Conservation (phyloP, 805 yeast species). For the Kazachstania kunashirensis region DNA sequence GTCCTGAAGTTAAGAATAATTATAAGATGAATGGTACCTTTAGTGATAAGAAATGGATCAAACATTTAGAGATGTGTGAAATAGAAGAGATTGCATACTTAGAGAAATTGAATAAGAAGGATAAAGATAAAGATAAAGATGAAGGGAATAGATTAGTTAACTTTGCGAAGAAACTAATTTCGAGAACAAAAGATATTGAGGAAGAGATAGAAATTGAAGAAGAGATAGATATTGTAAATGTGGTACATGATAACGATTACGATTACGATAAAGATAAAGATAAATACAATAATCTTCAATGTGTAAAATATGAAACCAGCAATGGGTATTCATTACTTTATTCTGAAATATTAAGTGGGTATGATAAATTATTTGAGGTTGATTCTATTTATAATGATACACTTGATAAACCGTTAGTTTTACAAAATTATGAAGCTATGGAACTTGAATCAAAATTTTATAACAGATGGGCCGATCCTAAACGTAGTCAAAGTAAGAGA, state of each 20-base stretch:
- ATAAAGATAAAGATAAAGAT: background rate
- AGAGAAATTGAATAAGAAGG: background rate
- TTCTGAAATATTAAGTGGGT: conserved; percentile 34
- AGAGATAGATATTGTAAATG: background rate
- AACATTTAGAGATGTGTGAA: conserved; percentile 12
- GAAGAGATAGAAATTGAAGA: no score
- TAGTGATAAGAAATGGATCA: conserved; percentile 11
- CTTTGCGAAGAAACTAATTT: background rate
- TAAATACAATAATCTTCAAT: background rate
- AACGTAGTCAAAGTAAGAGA: conserved; percentile 8
- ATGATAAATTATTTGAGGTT: conserved; percentile 36
- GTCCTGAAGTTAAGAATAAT: conserved; percentile 26
- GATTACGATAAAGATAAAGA: background rate
- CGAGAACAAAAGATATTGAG: no score
- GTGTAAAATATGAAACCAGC: background rate
- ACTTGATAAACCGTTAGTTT: conserved; percentile 36
- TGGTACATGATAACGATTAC: background rate
- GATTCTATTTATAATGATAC: conserved; percentile 35
- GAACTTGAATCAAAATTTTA: conserved; percentile 30
- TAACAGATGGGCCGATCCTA: conserved; percentile 21
- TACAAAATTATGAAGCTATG: conserved; percentile 17
- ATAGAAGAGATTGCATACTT: background rate
- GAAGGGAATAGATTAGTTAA: background rate
- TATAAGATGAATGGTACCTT: conserved; percentile 18
- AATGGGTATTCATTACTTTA: conserved; percentile 3